Percentiles rank a stretch among this genome's conserved stretches.
These are phyloP conservation scores for Roridomyces roridus DNA, from an alignment of 768 basidiomycete genomes.

Conservation along the genomic window DNA sequence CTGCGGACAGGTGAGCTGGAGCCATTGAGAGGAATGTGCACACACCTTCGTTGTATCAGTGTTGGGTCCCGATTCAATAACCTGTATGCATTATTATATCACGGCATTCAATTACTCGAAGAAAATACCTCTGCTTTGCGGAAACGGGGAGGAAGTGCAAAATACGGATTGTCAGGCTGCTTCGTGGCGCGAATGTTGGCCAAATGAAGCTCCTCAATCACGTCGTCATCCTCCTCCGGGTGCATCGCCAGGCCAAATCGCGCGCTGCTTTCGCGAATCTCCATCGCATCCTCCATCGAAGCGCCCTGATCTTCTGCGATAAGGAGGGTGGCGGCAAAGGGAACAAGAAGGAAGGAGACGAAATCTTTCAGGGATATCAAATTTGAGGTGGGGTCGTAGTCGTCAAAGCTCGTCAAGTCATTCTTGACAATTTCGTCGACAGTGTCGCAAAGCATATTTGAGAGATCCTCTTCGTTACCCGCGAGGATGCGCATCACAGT, in stretches of 20 bases:
- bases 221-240: not conserved
- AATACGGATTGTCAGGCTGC: too few species aligned
- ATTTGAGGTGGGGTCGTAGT: not conserved
- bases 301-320: not conserved
- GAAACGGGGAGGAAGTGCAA: too few species aligned
- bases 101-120: too few species aligned
- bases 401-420: not conserved
- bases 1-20: too few species aligned
- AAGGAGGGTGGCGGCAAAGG: not conserved
- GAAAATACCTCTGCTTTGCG: too few species aligned
- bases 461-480: not conserved
- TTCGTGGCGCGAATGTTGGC: not conserved
- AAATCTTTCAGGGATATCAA: not conserved
- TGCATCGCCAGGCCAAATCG: not conserved
- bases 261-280: not conserved
- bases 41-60: too few species aligned
- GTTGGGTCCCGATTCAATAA: too few species aligned
- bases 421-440: not conserved
- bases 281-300: not conserved
- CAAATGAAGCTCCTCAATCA: not conserved
- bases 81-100: too few species aligned
- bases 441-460: not conserved
- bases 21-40: too few species aligned
- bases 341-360: not conserved
- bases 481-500: not conserved